These are phyloP conservation scores for Labyrinthula sp. DNA, from an alignment of 352 stramenopile species.

Conservation along the genomic window DNA sequence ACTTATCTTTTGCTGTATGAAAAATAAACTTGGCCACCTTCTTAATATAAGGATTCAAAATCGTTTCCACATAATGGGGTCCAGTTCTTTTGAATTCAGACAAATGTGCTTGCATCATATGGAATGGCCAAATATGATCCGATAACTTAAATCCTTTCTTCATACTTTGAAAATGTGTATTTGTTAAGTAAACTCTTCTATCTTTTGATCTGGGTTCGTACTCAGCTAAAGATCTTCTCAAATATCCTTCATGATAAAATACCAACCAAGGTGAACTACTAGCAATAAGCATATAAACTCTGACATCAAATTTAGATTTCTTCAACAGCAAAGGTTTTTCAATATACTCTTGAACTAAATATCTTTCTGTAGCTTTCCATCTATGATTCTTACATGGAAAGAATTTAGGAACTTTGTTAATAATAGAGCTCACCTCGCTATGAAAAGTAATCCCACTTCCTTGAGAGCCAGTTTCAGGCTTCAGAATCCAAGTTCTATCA, in stretches of 20 bases:
- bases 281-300: constrained; percentile 26
- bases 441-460: constrained; percentile 26
- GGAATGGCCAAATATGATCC: constrained; percentile 26
- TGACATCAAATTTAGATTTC: constrained; percentile 28
- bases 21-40: constrained; percentile 28
- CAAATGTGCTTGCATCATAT: constrained; percentile 26
- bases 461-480: constrained; percentile 25
- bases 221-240: constrained; percentile 19
- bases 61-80: constrained; percentile 27
- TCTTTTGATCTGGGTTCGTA: constrained; percentile 22
- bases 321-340: constrained; percentile 27
- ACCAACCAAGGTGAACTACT: constrained; percentile 19
- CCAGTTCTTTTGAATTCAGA: constrained; percentile 24
- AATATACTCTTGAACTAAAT: constrained; percentile 27
- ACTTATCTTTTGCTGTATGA: constrained; percentile 18
- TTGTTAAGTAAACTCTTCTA: constrained; percentile 24
- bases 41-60: constrained; percentile 29
- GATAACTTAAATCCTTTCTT: constrained; percentile 29
- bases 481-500: constrained; percentile 24
- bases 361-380: constrained; percentile 25
- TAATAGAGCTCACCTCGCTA: constrained; percentile 17
- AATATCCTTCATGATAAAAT: constrained; percentile 25
- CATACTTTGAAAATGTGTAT: constrained; percentile 29
- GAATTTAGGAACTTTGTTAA: constrained; percentile 27
- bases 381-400: constrained; percentile 18